A percentile compares a stretch with the other conserved stretches of the same genome.
Conservation (phyloP, 2,329 filamentous ascomycete genomes). For the Truncatella angustata region DNA sequence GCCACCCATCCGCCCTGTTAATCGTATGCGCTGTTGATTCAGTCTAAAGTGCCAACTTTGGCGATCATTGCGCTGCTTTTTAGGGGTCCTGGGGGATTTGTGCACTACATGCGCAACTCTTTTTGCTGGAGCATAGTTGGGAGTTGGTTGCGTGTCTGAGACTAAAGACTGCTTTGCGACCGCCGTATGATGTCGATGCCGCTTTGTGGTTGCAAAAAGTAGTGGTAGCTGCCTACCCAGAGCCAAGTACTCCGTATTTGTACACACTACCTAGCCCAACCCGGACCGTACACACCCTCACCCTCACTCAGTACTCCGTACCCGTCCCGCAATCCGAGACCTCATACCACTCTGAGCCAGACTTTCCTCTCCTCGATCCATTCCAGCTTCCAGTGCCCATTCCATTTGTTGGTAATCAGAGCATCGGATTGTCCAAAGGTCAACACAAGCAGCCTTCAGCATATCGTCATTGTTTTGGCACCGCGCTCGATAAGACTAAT, state of each 20-base stretch:
- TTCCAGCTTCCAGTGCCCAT: not conserved
- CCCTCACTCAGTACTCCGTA: not conserved
- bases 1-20: not conserved
- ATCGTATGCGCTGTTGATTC: not conserved
- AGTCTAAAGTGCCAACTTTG: not conserved
- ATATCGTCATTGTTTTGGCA: constrained; percentile 6
- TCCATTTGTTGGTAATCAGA: not conserved
- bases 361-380: not conserved
- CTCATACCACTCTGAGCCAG: constrained; percentile 2
- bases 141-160: not conserved
- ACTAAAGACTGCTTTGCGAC: too few species aligned
- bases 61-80: not conserved
- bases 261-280: not conserved
- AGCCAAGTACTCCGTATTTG: too few species aligned
- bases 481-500: not conserved
- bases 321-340: constrained; percentile 4
- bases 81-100: constrained; percentile 4
- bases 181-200: constrained; percentile 6
- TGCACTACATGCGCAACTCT: not conserved
- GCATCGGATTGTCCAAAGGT: constrained; percentile 6
- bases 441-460: not conserved
- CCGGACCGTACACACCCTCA: not conserved
- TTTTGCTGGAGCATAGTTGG: not conserved
- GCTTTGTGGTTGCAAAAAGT: not conserved
- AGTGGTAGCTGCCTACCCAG: constrained; percentile 1